Base-by-base conservation (phyloP, 495 filamentous ascomycete genomes). In the Aspergillus coremiiformis region DNA sequence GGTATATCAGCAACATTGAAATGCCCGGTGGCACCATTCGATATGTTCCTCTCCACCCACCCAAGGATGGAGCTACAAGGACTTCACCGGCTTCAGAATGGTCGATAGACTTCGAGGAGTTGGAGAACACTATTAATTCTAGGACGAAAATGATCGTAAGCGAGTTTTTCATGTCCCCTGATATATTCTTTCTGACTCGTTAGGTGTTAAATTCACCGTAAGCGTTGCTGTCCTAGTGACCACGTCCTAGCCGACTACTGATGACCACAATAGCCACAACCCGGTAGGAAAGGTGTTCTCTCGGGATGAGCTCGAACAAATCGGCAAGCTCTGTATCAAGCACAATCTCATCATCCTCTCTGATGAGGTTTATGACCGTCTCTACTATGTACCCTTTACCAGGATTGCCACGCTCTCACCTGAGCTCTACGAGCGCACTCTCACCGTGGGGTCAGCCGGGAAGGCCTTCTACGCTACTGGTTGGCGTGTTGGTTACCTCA, bases 381-480 rank as follows among this genome's bases (percentile, higher is more conserved):
- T 98, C 1, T 96, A 83, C 74, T 97, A 97, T 68, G 85, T 86
- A 10, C 90, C 92, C 0, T 98, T 96, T 64, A 96, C 91, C 12
- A 79, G 93, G 57, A 86, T 95, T 51, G 90, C 85, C 10, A 95
- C 91, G 0, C 71, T 98, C 19, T 92, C 88, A 0, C 87, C 88
- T 0, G 89, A 95, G 60, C 83, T 96, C 33, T 89, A 85, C 50
- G 81, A 82, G 51, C 80, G 90, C 30, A 98, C 93, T 15, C 70
- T 98, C 29, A 96, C 92, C 3, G 93, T 96, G 35, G 92, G 94
- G 24, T 94, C 88, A 2, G 93, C 89, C 5, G 93, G 93, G 52
- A 98, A 98, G 74, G 94, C 93, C 68, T 98, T 98, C 72, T 97
- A 98, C 60, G 86, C 86, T 43, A 98, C 93, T 0, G 93, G 93